Percentiles rank a stretch among this genome's conserved stretches.
Evolutionary conservation across 2,329 filamentous ascomycete species (phyloP).

Genomic region (Aspergillus fumigatus): DNA sequence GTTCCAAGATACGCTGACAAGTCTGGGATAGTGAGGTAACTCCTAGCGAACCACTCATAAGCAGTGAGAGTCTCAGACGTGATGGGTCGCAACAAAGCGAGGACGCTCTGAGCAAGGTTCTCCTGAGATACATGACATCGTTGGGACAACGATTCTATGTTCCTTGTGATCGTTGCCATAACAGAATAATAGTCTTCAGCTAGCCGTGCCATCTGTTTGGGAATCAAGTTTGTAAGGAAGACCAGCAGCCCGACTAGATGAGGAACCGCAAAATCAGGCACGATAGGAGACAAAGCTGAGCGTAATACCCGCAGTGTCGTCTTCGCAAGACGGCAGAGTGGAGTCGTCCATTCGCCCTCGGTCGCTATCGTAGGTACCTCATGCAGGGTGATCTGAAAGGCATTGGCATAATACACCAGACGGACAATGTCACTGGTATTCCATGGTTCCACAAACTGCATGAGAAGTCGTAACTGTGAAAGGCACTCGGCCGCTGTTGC

Average conservation of each 20-base stretch:
- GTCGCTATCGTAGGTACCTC: conserved; percentile 34
- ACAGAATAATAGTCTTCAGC: conserved; percentile 37
- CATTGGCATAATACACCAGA: conserved; percentile 42
- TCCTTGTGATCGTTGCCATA: conserved; percentile 34
- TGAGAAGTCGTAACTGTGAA: conserved; percentile 59
- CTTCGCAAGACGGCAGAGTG: conserved; percentile 35
- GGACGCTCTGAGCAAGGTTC: conserved; percentile 28
- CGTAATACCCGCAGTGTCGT: conserved; percentile 32
- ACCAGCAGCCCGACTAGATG: conserved; percentile 32
- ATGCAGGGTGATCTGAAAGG: conserved; percentile 37
- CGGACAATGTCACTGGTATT: conserved; percentile 36
- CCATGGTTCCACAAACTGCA: conserved; percentile 60
- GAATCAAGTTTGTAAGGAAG: conserved; percentile 36
- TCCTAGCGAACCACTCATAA: conserved; percentile 42
- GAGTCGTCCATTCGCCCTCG: conserved; percentile 38
- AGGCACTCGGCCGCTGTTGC: conserved; percentile 37
- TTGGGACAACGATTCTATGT: conserved; percentile 14
- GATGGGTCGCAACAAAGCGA: conserved; percentile 41
- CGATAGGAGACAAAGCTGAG: conserved; percentile 17
- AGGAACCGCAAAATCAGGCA: conserved; percentile 22
- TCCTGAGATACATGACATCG: conserved; percentile 21
- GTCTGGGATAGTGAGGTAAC: conserved; percentile 44
- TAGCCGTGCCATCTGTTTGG: conserved; percentile 36
- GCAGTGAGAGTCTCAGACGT: conserved; percentile 41
- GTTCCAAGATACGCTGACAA: conserved; percentile 34